Evolutionary conservation across 352 stramenopile genomes (phyloP).

Genomic region (Blastocystis sp.): DNA sequence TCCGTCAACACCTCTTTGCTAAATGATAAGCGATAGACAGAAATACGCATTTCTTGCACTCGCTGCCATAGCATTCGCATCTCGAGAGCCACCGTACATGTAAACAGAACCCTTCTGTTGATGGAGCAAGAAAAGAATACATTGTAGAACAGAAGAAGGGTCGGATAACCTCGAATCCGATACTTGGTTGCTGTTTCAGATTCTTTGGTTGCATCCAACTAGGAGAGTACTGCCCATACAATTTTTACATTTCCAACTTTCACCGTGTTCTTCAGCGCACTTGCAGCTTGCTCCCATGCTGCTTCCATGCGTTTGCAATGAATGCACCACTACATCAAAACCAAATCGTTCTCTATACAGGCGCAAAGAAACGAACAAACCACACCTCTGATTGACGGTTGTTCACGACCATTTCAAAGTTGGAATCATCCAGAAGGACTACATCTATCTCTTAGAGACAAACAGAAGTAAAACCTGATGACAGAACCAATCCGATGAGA

Average conservation of each 20-base stretch:
- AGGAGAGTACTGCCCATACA: not conserved
- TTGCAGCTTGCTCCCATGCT: not conserved
- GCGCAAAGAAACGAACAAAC: conserved; percentile 53
- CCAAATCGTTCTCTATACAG: not conserved
- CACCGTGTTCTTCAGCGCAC: not conserved
- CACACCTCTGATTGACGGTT: not conserved
- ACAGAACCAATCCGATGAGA: not conserved
- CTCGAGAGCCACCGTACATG: not conserved
- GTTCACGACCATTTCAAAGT: not conserved
- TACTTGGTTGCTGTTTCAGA: not conserved
- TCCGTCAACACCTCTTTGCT: not conserved
- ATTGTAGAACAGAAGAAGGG: not conserved
- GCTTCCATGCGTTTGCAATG: conserved; percentile 6
- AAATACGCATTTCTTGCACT: not conserved
- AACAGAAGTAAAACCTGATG: not conserved
- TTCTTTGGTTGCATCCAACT: conserved; percentile 23
- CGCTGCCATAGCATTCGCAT: not conserved
- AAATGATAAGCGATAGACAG: not conserved
- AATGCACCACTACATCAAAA: conserved; percentile 22
- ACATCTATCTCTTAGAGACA: not conserved
- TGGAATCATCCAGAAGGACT: not conserved
- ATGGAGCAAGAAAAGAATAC: not conserved
- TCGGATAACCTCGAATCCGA: not conserved
- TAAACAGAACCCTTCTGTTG: not conserved
- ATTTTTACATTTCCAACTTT: not conserved